These are phyloP conservation scores for Collybia mongolica DNA, from an alignment of 768 basidiomycete species.

Conservation along the genomic window DNA sequence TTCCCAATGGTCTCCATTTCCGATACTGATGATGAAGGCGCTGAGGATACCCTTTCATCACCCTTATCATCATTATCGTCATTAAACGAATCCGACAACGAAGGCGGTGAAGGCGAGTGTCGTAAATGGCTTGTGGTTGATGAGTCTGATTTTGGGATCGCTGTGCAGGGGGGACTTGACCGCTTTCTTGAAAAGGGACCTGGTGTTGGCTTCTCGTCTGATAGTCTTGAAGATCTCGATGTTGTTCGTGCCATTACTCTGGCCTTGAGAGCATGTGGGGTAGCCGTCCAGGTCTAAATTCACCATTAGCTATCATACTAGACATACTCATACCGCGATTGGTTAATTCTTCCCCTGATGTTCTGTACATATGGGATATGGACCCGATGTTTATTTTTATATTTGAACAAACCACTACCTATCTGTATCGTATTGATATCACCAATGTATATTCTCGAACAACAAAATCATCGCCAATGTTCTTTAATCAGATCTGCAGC, in stretches of 20 bases:
- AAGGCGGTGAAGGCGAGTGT: constrained; percentile 17
- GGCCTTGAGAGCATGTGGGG: constrained; percentile 19
- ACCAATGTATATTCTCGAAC: too few relatives aligned
- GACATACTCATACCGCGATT: background rate
- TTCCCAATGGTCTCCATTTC: too few relatives aligned
- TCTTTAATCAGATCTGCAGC: constrained; percentile 16
- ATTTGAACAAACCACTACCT: background rate
- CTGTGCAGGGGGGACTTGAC: constrained; percentile 15
- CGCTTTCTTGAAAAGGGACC: constrained; percentile 12
- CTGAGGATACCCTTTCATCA: constrained; percentile 2
- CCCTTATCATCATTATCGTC: constrained; percentile 12
- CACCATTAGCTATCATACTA: background rate
- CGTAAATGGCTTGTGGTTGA: constrained; percentile 6
- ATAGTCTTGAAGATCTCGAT: constrained; percentile 20
- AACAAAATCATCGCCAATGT: too few relatives aligned
- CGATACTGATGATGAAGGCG: background rate
- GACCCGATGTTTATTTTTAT: background rate
- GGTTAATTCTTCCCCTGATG: background rate
- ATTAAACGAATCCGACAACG: constrained; percentile 3
- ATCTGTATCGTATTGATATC: too few relatives aligned
- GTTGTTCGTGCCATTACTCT: constrained; percentile 22
- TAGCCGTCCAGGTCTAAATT: constrained; percentile 13
- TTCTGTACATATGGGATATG: too few relatives aligned
- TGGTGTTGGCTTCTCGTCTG: constrained; percentile 12
- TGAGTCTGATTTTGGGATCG: constrained; percentile 17